A percentile compares a stretch with the other conserved stretches of the same genome.
Conservation (phyloP, 164 flowering plant genomes). For the Saururus chinensis region DNA sequence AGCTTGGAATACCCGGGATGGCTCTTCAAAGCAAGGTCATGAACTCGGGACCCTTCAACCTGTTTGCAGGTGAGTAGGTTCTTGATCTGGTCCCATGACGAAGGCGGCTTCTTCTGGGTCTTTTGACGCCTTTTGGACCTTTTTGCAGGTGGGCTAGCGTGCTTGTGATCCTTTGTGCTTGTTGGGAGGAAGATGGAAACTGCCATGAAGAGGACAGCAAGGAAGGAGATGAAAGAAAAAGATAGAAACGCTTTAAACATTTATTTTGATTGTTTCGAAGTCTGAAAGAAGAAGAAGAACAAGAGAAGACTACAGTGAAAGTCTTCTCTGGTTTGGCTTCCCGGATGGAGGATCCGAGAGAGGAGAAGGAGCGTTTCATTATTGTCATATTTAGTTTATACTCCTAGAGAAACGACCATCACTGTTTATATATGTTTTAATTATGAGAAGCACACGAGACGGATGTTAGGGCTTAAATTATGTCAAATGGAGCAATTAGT, state of each 20-base stretch:
- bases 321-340: too few relatives aligned
- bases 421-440: too few relatives aligned
- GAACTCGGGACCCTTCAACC: constrained; percentile 41
- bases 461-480: too few relatives aligned
- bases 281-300: too few relatives aligned
- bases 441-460: too few relatives aligned
- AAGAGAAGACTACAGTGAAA: too few relatives aligned
- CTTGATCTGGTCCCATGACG: constrained; percentile 95
- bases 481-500: too few relatives aligned
- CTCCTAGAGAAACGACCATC: too few relatives aligned
- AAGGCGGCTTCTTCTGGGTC: constrained; percentile 14
- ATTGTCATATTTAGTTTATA: too few relatives aligned
- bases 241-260: neutral
- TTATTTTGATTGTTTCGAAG: too few relatives aligned
- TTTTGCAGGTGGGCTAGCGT: constrained; percentile 16
- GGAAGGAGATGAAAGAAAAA: constrained; percentile 6
- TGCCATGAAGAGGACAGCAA: constrained; percentile 35
- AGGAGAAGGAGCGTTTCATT: too few relatives aligned
- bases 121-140: constrained; percentile 21
- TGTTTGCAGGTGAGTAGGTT: constrained; percentile 75
- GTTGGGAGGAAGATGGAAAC: constrained; percentile 38
- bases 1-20: constrained; percentile 31
- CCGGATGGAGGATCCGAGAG: too few relatives aligned
- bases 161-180: constrained; percentile 10
- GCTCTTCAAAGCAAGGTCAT: constrained; percentile 32